A percentile compares a stretch with the other conserved stretches of the same genome.
These are phyloP conservation scores for Zygosaccharomyces siamensis DNA, from an alignment of 805 yeast species.

Conservation along the genomic window DNA sequence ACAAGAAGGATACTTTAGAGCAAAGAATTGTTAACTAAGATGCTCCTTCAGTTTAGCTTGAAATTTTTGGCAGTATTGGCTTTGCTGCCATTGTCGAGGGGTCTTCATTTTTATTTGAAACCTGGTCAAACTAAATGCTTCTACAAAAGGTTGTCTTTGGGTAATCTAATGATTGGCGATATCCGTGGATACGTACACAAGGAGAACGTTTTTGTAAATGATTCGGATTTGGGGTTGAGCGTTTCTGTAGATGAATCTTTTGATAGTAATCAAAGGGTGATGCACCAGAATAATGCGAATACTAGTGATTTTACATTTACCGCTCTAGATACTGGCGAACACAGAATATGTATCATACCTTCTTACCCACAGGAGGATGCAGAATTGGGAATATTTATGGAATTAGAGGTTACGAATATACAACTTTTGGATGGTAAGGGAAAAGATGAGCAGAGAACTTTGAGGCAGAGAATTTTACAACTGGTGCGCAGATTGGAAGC, in stretches of 20 bases:
- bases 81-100: slow-evolving; percentile 3
- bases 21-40: neutral
- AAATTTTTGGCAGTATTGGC: neutral
- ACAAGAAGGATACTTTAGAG: neutral
- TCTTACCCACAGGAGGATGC: slow-evolving; percentile 38
- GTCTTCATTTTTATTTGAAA: slow-evolving; percentile 69
- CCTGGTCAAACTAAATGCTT: slow-evolving; percentile 80
- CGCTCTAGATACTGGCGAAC: slow-evolving; percentile 80
- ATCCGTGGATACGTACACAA: slow-evolving; percentile 64
- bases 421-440: slow-evolving; percentile 59
- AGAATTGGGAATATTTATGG: slow-evolving; percentile 66
- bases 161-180: slow-evolving; percentile 75
- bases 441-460: slow-evolving; percentile 47
- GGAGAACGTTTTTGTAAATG: slow-evolving; percentile 46
- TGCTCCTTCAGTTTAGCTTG: neutral
- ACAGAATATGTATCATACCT: slow-evolving; percentile 70
- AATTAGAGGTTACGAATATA: slow-evolving; percentile 64
- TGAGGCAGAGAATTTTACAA: slow-evolving; percentile 52
- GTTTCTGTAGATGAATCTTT: slow-evolving; percentile 59
- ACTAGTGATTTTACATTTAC: slow-evolving; percentile 73
- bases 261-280: slow-evolving; percentile 77
- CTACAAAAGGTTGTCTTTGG: slow-evolving; percentile 70
- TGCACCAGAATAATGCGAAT: slow-evolving; percentile 56
- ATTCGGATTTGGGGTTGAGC: slow-evolving; percentile 51
- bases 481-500: slow-evolving; percentile 54